Evolutionary conservation across 352 stramenopile genomes (phyloP), one percentile per base, ranked within the genome.

Genomic region (Pythium phragmitis): DNA sequence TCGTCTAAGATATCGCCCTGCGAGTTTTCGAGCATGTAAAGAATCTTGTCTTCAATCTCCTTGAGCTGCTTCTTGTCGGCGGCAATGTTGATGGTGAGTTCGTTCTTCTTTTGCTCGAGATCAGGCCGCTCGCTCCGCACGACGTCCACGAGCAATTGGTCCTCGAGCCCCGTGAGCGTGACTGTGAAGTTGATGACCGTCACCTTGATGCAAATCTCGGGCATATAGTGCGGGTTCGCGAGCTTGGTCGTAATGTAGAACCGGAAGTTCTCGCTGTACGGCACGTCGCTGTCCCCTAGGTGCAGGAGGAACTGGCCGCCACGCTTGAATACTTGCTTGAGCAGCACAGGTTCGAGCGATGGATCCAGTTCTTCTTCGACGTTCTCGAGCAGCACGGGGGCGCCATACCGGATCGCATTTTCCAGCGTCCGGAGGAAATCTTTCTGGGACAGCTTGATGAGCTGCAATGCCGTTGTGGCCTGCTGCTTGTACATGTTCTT

Each of bases 191-290:
- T 97, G 3, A 97, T 67, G 19, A 98, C 33, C 65, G 79, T 94
- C 39, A 98, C 92, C 74, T 98, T 97, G 33, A 97, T 88, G 34
- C 89, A 94, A 0, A 96, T 79, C 69, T 97, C 91, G 0, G 91
- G 91, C 0, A 88, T 78, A 48, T 97, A 98, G 60, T 98, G 89
- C 23, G 91, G 91, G 59, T 98, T 98, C 3, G 90, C 79, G 17
- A 98, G 73, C 65, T 97, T 98, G 1, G 91, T 97, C 9, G 91
- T 98, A 74, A 98, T 91, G 76, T 92, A 97, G 50, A 98, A 96
- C 21, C 83, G 75, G 65, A 98, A 98, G 36, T 69, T 77, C 26
- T 96, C 79, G 72, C 96, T 96, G 68, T 97, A 98, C 30, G 88
- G 88, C 47, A 98, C 92, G 19, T 92, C 85, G 56, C 93, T 97